Conservation (phyloP, 2,329 filamentous ascomycete genomes). For the Colletotrichum sp. region DNA sequence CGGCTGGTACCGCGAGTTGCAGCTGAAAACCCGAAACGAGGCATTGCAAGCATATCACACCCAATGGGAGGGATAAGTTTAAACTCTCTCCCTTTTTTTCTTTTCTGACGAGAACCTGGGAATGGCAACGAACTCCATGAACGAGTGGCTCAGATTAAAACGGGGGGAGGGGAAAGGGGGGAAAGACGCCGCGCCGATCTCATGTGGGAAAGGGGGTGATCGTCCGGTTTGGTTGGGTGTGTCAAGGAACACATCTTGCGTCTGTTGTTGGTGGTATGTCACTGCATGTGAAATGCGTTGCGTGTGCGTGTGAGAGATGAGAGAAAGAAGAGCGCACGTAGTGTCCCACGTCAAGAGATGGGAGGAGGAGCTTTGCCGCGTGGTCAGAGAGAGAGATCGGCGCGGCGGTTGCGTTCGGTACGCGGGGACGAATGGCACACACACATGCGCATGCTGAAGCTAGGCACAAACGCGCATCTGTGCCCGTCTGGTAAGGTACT, state of each 20-base stretch:
- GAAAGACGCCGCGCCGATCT: slow-evolving; percentile 14
- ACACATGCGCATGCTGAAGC: not conserved
- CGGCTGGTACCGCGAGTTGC: not conserved
- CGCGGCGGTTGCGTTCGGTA: slow-evolving; percentile 6
- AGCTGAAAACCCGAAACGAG: not conserved
- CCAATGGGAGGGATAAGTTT: slow-evolving; percentile 6
- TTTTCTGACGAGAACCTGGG: not conserved
- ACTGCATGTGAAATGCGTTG: not conserved
- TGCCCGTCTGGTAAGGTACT: not conserved
- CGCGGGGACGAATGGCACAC: not conserved
- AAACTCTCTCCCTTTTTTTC: not conserved
- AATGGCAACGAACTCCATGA: not conserved
- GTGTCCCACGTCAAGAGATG: not conserved
- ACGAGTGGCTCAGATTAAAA: not conserved
- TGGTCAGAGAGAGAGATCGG: not conserved
- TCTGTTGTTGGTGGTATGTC: not conserved
- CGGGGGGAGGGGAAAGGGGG: not conserved
- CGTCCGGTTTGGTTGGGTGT: not conserved
- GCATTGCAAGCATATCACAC: not conserved
- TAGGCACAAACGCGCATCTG: not conserved
- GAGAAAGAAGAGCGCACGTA: not conserved
- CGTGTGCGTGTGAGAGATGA: not conserved
- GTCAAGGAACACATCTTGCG: not conserved
- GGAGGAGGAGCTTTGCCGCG: slow-evolving; percentile 5
- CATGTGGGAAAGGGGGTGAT: not conserved